Percentiles rank a stretch among this genome's conserved stretches.
phyloP scores from a whole-genome alignment of 2,329 filamentous ascomycete genomes.

The Aureobasidium sp. region DNA sequence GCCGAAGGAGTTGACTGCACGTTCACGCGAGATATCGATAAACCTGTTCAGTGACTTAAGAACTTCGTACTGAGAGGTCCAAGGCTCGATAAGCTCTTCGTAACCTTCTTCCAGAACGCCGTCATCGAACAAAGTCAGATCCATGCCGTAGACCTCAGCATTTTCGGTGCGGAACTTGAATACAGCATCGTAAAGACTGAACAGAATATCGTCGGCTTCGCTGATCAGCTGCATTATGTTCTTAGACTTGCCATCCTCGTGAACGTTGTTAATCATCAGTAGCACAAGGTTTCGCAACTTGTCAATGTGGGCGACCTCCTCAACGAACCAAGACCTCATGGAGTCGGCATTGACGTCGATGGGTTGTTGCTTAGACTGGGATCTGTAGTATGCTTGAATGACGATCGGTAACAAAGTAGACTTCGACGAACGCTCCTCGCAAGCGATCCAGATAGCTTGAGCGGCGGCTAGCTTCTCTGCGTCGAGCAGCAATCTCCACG shows the following conservation, averaged over 20 bases:
- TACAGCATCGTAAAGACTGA: slow-evolving; percentile 55
- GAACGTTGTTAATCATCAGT: slow-evolving; percentile 52
- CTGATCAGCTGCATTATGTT: slow-evolving; percentile 44
- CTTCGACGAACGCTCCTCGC: slow-evolving; percentile 51
- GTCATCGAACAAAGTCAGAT: slow-evolving; percentile 52
- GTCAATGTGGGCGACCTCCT: slow-evolving; percentile 44
- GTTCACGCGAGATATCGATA: slow-evolving; percentile 35
- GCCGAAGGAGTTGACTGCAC: slow-evolving; percentile 29
- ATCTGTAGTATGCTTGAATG: slow-evolving; percentile 8
- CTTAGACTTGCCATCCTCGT: slow-evolving; percentile 56
- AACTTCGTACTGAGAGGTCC: slow-evolving; percentile 63
- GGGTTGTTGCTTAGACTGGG: background rate
- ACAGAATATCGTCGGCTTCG: slow-evolving; percentile 71
- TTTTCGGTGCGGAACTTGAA: slow-evolving; percentile 68
- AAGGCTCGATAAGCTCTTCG: slow-evolving; percentile 66
- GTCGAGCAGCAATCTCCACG: slow-evolving; percentile 78
- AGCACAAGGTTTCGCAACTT: slow-evolving; percentile 14
- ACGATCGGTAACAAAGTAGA: slow-evolving; percentile 11
- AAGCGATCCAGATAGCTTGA: slow-evolving; percentile 69
- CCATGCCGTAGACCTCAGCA: slow-evolving; percentile 64
- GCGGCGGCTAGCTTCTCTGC: slow-evolving; percentile 86
- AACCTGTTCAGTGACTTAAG: slow-evolving; percentile 33
- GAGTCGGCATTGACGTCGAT: slow-evolving; percentile 4
- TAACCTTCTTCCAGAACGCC: slow-evolving; percentile 43
- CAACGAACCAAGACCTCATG: slow-evolving; percentile 20